These are phyloP conservation scores for Candida gorgasii DNA, from an alignment of 805 yeast species.

Conservation along the genomic window DNA sequence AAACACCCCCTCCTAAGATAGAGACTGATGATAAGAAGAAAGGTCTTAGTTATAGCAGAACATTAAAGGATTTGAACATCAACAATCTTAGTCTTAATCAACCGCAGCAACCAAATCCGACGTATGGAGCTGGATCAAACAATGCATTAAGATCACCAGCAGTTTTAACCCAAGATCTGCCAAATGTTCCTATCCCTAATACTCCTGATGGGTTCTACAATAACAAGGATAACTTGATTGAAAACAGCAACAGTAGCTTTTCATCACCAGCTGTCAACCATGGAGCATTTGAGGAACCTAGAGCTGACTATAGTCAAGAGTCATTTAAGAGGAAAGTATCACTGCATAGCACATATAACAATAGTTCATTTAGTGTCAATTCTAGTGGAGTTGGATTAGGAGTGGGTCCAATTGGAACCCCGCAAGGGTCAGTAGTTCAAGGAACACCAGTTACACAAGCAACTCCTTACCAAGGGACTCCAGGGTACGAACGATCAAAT, in stretches of 20 bases:
- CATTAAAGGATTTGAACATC: constrained; percentile 15
- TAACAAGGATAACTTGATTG: constrained; percentile 4
- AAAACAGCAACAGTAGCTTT: constrained; percentile 15
- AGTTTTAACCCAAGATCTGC: not conserved
- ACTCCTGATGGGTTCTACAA: constrained; percentile 29
- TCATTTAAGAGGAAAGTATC: constrained; percentile 9
- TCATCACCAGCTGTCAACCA: constrained; percentile 19
- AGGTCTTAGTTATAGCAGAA: constrained; percentile 14
- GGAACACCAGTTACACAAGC: too few relatives aligned
- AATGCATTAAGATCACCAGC: constrained; percentile 17
- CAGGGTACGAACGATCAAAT: too few relatives aligned
- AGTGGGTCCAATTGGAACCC: not conserved
- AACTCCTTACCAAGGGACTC: too few relatives aligned
- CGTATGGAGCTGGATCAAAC: too few relatives aligned
- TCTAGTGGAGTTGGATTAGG: not conserved
- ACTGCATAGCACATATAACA: not conserved
- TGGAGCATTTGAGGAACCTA: constrained; percentile 14
- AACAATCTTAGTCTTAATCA: constrained; percentile 11
- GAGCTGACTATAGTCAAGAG: constrained; percentile 16
- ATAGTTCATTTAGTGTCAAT: constrained; percentile 5
- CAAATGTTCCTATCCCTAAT: constrained; percentile 12
- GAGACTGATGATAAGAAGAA: constrained; percentile 10
- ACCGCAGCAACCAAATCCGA: not conserved
- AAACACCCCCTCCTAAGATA: constrained; percentile 13
- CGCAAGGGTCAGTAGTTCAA: not conserved